Evolutionary conservation across 768 basidiomycete genomes (phyloP).

Genomic region (Suillus fuscotomentosus): DNA sequence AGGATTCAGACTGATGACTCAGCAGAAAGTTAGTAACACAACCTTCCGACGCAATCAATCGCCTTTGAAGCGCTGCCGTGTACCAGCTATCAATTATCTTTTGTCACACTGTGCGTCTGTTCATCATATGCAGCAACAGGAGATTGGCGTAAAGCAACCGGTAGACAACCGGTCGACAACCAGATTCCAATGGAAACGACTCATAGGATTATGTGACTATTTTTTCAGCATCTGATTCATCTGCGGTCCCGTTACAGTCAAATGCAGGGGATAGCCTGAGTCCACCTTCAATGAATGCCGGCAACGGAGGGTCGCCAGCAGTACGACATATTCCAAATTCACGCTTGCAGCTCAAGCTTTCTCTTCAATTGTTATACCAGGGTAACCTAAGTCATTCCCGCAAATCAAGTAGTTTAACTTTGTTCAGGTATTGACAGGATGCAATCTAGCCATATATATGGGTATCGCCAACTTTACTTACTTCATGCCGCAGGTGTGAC

Average conservation of each 20-base stretch:
- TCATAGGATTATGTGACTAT: conserved; percentile 30
- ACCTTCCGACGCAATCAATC: background rate
- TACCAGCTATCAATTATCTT: background rate
- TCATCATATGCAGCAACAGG: conserved; percentile 9
- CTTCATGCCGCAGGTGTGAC: conserved; percentile 19
- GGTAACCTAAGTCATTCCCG: conserved; percentile 19
- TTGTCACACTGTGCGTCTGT: background rate
- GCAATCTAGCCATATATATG: conserved; percentile 30
- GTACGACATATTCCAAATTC: conserved; percentile 22
- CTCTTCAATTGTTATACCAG: conserved; percentile 22
- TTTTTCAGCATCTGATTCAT: conserved; percentile 9
- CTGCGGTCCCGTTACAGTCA: conserved; percentile 32
- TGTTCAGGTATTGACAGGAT: conserved; percentile 6
- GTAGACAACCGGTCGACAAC: background rate
- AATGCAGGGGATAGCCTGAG: conserved; percentile 23
- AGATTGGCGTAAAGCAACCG: conserved; percentile 13
- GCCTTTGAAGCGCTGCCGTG: background rate
- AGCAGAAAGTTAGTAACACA: conserved; percentile 13
- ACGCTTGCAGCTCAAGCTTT: conserved; percentile 14
- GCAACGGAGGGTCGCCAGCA: conserved; percentile 18
- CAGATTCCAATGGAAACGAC: conserved; percentile 11
- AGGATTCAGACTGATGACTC: conserved; percentile 23
- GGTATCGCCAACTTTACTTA: conserved; percentile 17
- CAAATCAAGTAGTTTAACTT: conserved; percentile 26
- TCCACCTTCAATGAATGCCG: conserved; percentile 17